These are phyloP conservation scores for Heterobasidion parviporum DNA, from an alignment of 1,284 basidiomycete genomes.

Conservation along the genomic window DNA sequence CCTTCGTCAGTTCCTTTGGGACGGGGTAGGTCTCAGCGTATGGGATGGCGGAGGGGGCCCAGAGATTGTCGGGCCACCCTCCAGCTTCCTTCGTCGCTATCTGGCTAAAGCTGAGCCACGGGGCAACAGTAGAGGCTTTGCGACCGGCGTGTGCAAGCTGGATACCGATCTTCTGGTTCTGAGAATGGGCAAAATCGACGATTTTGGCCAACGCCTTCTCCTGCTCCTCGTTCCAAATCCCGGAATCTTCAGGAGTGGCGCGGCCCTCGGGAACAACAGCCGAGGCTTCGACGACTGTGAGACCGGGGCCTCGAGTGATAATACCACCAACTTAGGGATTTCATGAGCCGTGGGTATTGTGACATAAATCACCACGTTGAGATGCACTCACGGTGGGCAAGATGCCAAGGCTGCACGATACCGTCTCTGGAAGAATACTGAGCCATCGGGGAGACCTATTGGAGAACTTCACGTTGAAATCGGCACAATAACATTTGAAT, in stretches of 20 bases:
- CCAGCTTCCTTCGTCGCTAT: conserved; percentile 31
- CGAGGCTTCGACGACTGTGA: conserved; percentile 60
- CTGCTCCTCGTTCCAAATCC: conserved; percentile 69
- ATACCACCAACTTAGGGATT: conserved; percentile 28
- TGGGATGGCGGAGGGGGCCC: not conserved
- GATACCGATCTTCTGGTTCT: conserved; percentile 58
- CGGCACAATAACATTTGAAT: not conserved
- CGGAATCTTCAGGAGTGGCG: conserved; percentile 62
- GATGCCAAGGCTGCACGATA: conserved; percentile 65
- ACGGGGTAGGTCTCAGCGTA: conserved; percentile 19
- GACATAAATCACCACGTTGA: no score
- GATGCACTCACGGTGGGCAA: conserved; percentile 50
- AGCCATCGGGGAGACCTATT: conserved; percentile 54
- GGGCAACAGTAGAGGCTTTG: conserved; percentile 58
- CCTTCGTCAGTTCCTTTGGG: conserved; percentile 43
- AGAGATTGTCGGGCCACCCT: conserved; percentile 59
- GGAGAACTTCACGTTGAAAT: not conserved
- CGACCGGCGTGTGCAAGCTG: conserved; percentile 76
- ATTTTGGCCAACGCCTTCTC: conserved; percentile 57
- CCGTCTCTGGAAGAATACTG: conserved; percentile 67
- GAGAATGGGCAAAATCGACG: conserved; percentile 58
- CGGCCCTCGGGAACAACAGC: conserved; percentile 73
- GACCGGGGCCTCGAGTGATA: conserved; percentile 48
- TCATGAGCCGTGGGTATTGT: conserved; percentile 9
- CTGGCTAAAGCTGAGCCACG: conserved; percentile 41